Evolutionary conservation across 148 eudicot genomes (phyloP), one percentile per base, ranked within the genome.

Genomic region (Heliamphora exappendiculata): DNA sequence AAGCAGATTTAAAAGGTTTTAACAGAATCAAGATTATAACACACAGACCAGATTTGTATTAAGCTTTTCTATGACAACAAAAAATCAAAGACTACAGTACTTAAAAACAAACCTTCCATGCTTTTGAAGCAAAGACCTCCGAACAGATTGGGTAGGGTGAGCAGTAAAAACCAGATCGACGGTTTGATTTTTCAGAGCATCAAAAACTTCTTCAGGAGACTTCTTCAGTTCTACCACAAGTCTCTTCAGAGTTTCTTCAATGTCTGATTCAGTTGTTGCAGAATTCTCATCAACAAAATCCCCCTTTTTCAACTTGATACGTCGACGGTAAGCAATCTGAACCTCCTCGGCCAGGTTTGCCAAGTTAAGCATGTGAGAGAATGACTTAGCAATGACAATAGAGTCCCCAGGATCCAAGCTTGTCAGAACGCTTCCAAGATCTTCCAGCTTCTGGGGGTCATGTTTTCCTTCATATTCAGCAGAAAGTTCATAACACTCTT

Each of bases 121-220:
- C 89, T 94, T 94, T 79, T 94, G 97, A 81, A 94, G 98, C 90
- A 94, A 85, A 26, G 98, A 94, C 84, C 98, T 82, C 42, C 97
- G 87, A 33, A 94, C 92, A 5, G 97, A 92, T 74, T 94, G 98
- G 29, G 97, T 94, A 57, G 98, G 98, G 79, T 94, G 98, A 72
- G 98, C 98, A 66, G 98, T 94, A 7, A 94, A 78, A 70, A 94
- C 98, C 67, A 94, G 87, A 84, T 92, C 97, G 9, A 94, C 97
- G 28, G 98, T 94, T 74, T 94, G 98, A 78, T 94, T 91, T 87
- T 94, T 94, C 54, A 94, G 75, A 41, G 98, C 98, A 85, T 91
- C 94, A 76, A 94, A 94, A 53, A 94, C 85, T 81, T 94, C 96
- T 84, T 89, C 83, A 20, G 98, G 98, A 47, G 98, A 87, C 86